Percentiles rank a stretch among this genome's conserved stretches.
phyloP scores from a whole-genome alignment of 2,329 filamentous ascomycete species.

The Arthroderma uncinatum region DNA sequence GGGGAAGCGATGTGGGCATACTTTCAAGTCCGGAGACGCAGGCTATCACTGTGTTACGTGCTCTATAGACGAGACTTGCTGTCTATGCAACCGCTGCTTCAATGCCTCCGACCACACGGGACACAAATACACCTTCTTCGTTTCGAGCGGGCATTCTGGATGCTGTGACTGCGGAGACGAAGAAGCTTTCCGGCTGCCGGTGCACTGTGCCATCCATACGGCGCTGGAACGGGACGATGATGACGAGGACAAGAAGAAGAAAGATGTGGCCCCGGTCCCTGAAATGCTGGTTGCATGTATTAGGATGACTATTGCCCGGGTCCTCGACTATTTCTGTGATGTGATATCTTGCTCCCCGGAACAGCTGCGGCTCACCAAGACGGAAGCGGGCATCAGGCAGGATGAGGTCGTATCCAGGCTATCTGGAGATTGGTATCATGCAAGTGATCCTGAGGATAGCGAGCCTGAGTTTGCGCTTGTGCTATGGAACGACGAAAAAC shows the following conservation, averaged over 20 bases:
- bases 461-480: conserved; percentile 71
- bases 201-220: conserved; percentile 91
- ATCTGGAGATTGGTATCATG: conserved; percentile 60
- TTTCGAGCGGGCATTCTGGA: conserved; percentile 82
- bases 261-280: conserved; percentile 58
- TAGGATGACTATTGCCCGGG: conserved; percentile 71
- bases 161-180: conserved; percentile 96
- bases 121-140: conserved; percentile 79
- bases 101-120: conserved; percentile 89
- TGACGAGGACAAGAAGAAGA: conserved; percentile 37
- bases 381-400: conserved; percentile 62
- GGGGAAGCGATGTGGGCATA: conserved; percentile 91
- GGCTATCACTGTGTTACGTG: conserved; percentile 93
- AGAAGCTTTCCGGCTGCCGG: conserved; percentile 80
- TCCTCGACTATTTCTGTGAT: conserved; percentile 91
- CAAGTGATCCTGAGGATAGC: conserved; percentile 49
- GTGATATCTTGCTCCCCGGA: conserved; percentile 97
- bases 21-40: conserved; percentile 88
- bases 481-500: conserved; percentile 98
- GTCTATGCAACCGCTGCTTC: conserved; percentile 87
- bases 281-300: conserved; percentile 66
- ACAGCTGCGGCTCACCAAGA: conserved; percentile 78
- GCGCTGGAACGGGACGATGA: conserved; percentile 40
- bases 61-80: conserved; percentile 87
- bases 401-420: conserved; percentile 76